phyloP scores from a whole-genome alignment of 2,329 filamentous ascomycete genomes.

The Coleophoma crateriformis region DNA sequence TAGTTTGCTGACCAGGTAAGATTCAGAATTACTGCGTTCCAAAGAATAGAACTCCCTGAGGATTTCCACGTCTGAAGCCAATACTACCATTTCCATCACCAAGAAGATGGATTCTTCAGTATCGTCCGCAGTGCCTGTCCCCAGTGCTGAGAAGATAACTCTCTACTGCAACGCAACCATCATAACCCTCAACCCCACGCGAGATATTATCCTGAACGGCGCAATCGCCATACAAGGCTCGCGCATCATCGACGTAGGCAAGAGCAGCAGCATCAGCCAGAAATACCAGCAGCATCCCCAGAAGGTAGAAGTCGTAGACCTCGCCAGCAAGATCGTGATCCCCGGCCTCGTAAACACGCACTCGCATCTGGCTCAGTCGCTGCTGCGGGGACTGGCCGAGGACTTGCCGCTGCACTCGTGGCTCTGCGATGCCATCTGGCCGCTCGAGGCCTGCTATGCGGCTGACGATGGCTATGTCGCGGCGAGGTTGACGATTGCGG shows the following conservation, averaged over 20 bases:
- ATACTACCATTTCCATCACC: too few relatives aligned
- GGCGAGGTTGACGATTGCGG: slow-evolving; percentile 40
- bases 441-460: slow-evolving; percentile 37
- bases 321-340: slow-evolving; percentile 38
- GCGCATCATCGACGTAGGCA: slow-evolving; percentile 37
- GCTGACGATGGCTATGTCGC: slow-evolving; percentile 42
- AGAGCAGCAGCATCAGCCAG: slow-evolving; percentile 26
- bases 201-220: slow-evolving; percentile 41
- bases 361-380: slow-evolving; percentile 42
- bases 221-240: slow-evolving; percentile 34
- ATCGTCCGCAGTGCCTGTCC: too few relatives aligned
- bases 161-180: slow-evolving; percentile 31
- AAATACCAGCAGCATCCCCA: slow-evolving; percentile 17
- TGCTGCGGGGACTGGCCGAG: slow-evolving; percentile 42
- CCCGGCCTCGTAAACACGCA: slow-evolving; percentile 45
- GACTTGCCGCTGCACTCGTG: slow-evolving; percentile 43
- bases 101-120: too few relatives aligned
- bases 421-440: slow-evolving; percentile 46
- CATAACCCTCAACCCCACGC: slow-evolving; percentile 40
- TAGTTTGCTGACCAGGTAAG: too few relatives aligned
- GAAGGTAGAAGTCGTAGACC: slow-evolving; percentile 25
- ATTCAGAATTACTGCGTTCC: too few relatives aligned
- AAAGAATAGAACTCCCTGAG: too few relatives aligned
- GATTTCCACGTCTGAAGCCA: too few relatives aligned
- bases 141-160: background rate